Percentiles rank a stretch among this genome's conserved stretches.
Evolutionary conservation across 768 basidiomycete genomes (phyloP).

Genomic region (Arthromyces matolae): DNA sequence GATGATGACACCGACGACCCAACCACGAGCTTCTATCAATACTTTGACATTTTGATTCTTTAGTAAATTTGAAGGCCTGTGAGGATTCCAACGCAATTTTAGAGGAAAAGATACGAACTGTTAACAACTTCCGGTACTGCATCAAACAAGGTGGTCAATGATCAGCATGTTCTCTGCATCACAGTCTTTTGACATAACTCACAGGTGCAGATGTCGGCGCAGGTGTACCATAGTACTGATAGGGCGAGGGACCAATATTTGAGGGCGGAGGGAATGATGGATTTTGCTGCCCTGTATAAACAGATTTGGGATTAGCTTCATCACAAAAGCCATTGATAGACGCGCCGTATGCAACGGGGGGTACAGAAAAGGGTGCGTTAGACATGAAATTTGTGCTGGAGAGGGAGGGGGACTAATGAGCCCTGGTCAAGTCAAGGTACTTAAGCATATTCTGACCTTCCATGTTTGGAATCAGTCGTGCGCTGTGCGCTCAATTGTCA

Average conservation of each 20-base stretch:
- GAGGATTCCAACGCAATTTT: not conserved
- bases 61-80: not conserved
- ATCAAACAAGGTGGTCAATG: not conserved
- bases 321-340: too few relatives aligned
- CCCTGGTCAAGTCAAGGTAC: not conserved
- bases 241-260: not conserved
- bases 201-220: not conserved
- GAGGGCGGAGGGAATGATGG: not conserved
- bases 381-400: not conserved
- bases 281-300: not conserved
- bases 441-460: not conserved
- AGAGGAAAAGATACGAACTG: not conserved
- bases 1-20: slow-evolving; percentile 10
- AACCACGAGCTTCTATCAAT: slow-evolving; percentile 5
- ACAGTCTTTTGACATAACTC: not conserved
- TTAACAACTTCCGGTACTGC: slow-evolving; percentile 1
- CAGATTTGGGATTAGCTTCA: too few relatives aligned
- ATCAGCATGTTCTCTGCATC: not conserved
- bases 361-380: not conserved
- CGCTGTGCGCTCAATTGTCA: not conserved
- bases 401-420: not conserved
- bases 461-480: not conserved
- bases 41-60: slow-evolving; percentile 11
- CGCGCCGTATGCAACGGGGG: too few relatives aligned
- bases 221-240: not conserved